Conservation (phyloP, 495 filamentous ascomycete species). For the Ramalina peruviana region DNA sequence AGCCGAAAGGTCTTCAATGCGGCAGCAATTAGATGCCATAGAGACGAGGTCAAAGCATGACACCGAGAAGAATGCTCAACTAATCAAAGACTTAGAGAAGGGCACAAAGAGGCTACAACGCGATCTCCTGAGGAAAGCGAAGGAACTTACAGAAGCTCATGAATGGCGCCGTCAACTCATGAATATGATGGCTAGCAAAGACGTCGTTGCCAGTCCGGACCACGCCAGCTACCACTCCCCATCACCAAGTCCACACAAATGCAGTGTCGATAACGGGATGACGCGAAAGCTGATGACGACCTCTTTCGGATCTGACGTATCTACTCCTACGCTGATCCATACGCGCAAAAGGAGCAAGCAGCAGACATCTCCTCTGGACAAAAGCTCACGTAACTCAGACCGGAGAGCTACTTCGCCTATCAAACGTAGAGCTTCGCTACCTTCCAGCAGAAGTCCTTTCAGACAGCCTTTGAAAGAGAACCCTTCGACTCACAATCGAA, state of each 20-base stretch:
- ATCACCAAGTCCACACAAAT: not conserved
- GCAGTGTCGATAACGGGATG: not conserved
- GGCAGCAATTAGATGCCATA: not conserved
- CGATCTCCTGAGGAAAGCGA: slow-evolving; percentile 29
- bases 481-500: not conserved
- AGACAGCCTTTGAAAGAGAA: not conserved
- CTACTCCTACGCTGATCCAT: not conserved
- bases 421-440: not conserved
- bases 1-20: not conserved
- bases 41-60: not conserved
- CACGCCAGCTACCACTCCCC: not conserved
- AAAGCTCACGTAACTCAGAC: not conserved
- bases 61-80: not conserved
- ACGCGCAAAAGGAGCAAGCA: not conserved
- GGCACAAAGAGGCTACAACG: slow-evolving; percentile 17
- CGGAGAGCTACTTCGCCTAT: not conserved
- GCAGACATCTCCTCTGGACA: not conserved
- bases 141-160: slow-evolving; percentile 35
- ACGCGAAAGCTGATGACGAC: not conserved
- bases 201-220: slow-evolving; percentile 3
- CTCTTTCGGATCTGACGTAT: not conserved
- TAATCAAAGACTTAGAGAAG: not conserved
- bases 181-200: slow-evolving; percentile 32
- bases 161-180: slow-evolving; percentile 34
- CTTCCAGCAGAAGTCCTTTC: not conserved